A percentile compares a stretch with the other conserved stretches of the same genome.
phyloP scores from a whole-genome alignment of 1,284 basidiomycete species.

The Leccinum angustisporum region DNA sequence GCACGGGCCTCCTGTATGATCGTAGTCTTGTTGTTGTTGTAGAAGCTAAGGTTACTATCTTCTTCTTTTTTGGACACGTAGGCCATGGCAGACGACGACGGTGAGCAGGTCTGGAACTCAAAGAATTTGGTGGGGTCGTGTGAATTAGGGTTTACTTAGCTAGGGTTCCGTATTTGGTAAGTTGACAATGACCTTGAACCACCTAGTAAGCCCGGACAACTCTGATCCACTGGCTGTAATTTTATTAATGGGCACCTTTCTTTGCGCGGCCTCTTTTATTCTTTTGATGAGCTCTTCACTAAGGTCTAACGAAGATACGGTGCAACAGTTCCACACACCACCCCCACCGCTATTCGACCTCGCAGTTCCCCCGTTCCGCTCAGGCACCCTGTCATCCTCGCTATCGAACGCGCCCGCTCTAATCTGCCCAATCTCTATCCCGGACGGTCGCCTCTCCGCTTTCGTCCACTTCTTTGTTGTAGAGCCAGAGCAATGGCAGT shows the following conservation, averaged over 20 bases:
- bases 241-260: neutral
- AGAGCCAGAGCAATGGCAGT: neutral
- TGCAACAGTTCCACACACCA: no score
- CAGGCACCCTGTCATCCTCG: no score
- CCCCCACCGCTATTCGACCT: no score
- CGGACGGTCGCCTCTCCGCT: conserved; percentile 1
- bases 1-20: conserved; percentile 97
- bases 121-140: neutral
- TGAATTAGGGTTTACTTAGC: neutral
- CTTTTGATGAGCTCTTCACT: no score
- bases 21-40: conserved; percentile 93
- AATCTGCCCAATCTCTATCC: conserved; percentile 4
- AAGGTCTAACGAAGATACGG: no score
- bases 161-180: neutral
- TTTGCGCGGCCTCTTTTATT: no score
- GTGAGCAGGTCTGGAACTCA: conserved; percentile 13
- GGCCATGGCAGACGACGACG: conserved; percentile 61
- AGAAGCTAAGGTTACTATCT: conserved; percentile 81
- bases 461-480: conserved; percentile 8
- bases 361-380: no score
- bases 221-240: no score
- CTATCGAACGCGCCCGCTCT: no score
- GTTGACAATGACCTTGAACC: neutral
- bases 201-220: no score
- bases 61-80: conserved; percentile 91